These are phyloP conservation scores for Passiflora organensis DNA, from an alignment of 345 rosid genomes.

Conservation along the genomic window DNA sequence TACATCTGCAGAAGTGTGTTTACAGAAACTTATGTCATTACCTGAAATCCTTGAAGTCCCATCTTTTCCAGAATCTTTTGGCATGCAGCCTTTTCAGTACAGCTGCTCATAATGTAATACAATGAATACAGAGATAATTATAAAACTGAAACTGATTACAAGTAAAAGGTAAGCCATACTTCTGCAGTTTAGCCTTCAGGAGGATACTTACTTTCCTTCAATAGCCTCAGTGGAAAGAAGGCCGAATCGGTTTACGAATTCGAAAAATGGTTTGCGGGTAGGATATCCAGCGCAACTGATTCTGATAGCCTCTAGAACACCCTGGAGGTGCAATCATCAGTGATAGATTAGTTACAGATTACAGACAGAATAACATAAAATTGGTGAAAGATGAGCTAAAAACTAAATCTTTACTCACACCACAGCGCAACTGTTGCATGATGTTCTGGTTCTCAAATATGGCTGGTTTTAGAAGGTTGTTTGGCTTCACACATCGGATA, in stretches of 20 bases:
- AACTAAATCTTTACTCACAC: slow-evolving; percentile 52
- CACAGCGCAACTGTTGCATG: slow-evolving; percentile 96
- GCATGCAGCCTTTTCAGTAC: slow-evolving; percentile 70
- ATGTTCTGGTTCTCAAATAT: slow-evolving; percentile 88
- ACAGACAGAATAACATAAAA: too few species aligned
- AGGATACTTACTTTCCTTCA: slow-evolving; percentile 73
- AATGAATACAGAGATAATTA: slow-evolving; percentile 18
- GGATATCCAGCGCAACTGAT: slow-evolving; percentile 98
- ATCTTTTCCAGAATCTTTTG: slow-evolving; percentile 71
- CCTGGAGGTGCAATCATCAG: slow-evolving; percentile 41
- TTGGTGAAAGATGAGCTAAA: slow-evolving; percentile 7
- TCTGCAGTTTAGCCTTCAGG: neutral
- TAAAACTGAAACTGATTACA: too few species aligned
- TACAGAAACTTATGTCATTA: slow-evolving; percentile 19
- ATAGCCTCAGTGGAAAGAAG: slow-evolving; percentile 61
- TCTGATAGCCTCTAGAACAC: slow-evolving; percentile 95
- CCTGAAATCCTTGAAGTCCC: slow-evolving; percentile 93
- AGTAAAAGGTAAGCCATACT: too few species aligned
- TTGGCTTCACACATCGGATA: slow-evolving; percentile 96
- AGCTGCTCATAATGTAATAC: slow-evolving; percentile 52
- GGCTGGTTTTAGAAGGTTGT: slow-evolving; percentile 87
- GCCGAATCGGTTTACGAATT: slow-evolving; percentile 83
- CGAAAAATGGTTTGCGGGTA: slow-evolving; percentile 85
- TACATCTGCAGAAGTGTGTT: too few species aligned
- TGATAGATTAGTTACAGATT: too few species aligned